A percentile compares a stretch with the other conserved stretches of the same genome.
These are phyloP conservation scores for Akanthomyces uredinophilus DNA, from an alignment of 2,329 filamentous ascomycete genomes.

Conservation along the genomic window DNA sequence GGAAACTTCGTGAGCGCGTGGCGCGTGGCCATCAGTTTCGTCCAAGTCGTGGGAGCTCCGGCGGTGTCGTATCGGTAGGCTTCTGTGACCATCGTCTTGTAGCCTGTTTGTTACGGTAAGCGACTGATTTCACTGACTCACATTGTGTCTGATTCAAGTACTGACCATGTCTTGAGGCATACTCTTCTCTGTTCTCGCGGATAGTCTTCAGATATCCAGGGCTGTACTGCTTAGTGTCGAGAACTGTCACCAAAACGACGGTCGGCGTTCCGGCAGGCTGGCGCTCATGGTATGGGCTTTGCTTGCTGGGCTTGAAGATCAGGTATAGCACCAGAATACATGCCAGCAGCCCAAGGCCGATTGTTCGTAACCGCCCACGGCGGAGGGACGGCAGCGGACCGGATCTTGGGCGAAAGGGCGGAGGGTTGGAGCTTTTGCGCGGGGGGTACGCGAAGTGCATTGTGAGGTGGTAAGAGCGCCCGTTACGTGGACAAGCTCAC, in stretches of 20 bases:
- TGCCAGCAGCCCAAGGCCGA: conserved; percentile 49
- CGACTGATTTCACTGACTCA: neutral
- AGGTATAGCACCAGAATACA: conserved; percentile 58
- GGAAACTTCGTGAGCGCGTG: conserved; percentile 82
- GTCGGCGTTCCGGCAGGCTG: conserved; percentile 51
- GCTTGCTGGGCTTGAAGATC: conserved; percentile 36
- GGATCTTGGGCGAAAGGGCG: conserved; percentile 61
- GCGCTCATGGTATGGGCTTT: conserved; percentile 30
- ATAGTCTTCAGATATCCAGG: conserved; percentile 65
- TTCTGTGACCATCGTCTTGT: conserved; percentile 76
- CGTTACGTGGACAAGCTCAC: neutral
- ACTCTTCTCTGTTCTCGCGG: conserved; percentile 75
- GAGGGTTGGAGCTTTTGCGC: conserved; percentile 74
- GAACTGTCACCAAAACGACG: conserved; percentile 77
- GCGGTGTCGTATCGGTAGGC: conserved; percentile 69
- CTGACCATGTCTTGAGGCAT: conserved; percentile 80
- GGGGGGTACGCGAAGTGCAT: conserved; percentile 92
- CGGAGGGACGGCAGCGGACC: conserved; percentile 50
- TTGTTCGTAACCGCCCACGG: conserved; percentile 56
- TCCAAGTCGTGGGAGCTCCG: conserved; percentile 59
- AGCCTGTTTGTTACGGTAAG: conserved; percentile 51
- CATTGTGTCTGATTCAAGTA: neutral
- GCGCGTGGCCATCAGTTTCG: conserved; percentile 76
- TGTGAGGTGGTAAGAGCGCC: conserved; percentile 14
- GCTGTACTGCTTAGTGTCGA: conserved; percentile 64